Base-by-base conservation (phyloP, 805 yeast species). In the Candida nitratophila region DNA sequence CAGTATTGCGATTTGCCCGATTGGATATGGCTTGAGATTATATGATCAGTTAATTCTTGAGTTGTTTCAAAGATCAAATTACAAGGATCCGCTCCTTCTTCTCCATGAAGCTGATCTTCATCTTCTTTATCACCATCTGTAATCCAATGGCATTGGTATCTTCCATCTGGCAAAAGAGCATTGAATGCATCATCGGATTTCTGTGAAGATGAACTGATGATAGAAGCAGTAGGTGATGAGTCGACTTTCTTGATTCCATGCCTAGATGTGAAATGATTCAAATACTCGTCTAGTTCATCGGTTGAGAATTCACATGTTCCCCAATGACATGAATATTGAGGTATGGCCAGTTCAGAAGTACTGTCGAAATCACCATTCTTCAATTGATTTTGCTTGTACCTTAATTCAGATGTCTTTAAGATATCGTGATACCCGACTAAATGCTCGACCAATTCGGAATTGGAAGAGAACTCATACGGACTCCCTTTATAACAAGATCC, bases 21-120 rank as follows among this genome's bases (percentile, higher is more conserved):
- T 2, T 85, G 84, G 16, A 93, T 69, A 59, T 93, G 99, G 17
- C 63, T 71, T 6, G 67, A 61, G 9, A 79, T 73, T 17, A 93
- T 55, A 62, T 93, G 99, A 5, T 74, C 68, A 33, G 89, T 87
- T 42, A 93, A 68, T 6, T 74, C 83, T 14, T 77, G 76, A 3
- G 84, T 74, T 6, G 73, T 59, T 4, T 55, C 45, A 54, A 86
- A 89, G 2, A 48, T 48, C 38, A 53, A 47, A 34, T 65, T 66
- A 59, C 98, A 93, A 34, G 11, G 7, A 26, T 26, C 11, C 11
- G 7, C 29, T 26, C 11, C 29, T 26, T 7, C 3, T 64, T 45
- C 11, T 19, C n/a, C n/a, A n/a, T n/a, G n/a, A n/a, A n/a, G n/a
- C n/a, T n/a, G n/a, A n/a, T n/a, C n/a, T n/a, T n/a, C 27, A 24